phyloP scores from a whole-genome alignment of 208 protist species.

The Leishmania tarentolae region DNA sequence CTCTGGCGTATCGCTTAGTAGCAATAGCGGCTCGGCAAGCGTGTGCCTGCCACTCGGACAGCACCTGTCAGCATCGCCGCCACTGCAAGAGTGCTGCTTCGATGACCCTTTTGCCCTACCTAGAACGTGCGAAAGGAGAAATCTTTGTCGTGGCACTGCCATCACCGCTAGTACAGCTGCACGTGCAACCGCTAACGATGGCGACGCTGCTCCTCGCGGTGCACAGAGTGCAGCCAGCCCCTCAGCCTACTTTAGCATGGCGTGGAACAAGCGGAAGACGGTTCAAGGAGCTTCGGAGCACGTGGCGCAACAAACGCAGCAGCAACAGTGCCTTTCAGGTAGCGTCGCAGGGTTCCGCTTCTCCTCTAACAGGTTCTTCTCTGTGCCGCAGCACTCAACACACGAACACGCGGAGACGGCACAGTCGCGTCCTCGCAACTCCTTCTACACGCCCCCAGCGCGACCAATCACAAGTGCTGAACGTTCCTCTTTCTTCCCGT shows the following conservation, averaged over 20 bases:
- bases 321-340: neutral
- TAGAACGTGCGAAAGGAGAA: neutral
- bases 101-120: neutral
- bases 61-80: neutral
- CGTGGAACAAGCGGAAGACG: neutral
- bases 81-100: slow-evolving; percentile 19
- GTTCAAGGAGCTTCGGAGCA: neutral
- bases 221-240: neutral
- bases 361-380: neutral
- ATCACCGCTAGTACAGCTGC: neutral
- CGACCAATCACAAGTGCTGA: slow-evolving; percentile 7
- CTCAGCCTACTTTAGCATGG: neutral
- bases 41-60: neutral
- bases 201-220: neutral
- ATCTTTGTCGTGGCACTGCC: neutral
- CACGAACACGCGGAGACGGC: neutral
- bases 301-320: neutral
- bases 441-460: neutral
- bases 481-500: neutral
- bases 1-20: slow-evolving; percentile 6
- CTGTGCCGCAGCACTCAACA: neutral
- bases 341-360: neutral
- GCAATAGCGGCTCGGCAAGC: neutral
- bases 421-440: neutral
- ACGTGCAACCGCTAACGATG: neutral